Percentiles rank a stretch among this genome's conserved stretches.
Evolutionary conservation across 805 yeast genomes (phyloP).

Genomic region (Yamadazyma sp.): DNA sequence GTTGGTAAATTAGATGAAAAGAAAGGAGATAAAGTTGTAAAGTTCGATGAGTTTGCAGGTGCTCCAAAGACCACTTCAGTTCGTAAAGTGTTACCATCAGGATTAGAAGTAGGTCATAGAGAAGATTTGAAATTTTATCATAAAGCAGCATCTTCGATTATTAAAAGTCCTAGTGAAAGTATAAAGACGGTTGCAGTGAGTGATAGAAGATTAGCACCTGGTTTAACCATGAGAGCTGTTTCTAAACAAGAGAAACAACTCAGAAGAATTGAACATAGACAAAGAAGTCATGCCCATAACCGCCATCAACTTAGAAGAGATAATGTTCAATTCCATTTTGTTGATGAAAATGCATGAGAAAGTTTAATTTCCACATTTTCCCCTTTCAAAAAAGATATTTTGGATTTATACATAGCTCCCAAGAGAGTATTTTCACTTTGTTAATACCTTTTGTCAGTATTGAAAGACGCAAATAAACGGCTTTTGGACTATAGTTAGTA

Average conservation of each 20-base stretch:
- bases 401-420: too few species aligned
- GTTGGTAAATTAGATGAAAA: constrained; percentile 13
- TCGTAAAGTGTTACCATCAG: constrained; percentile 55
- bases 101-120: constrained; percentile 79
- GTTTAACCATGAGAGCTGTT: constrained; percentile 26
- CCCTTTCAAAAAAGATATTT: too few species aligned
- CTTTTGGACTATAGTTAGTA: too few species aligned
- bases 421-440: too few species aligned
- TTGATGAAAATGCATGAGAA: too few species aligned
- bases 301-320: constrained; percentile 22
- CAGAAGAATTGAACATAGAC: constrained; percentile 19
- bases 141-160: constrained; percentile 42
- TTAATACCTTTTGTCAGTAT: too few species aligned
- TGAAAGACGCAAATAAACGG: too few species aligned
- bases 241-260: constrained; percentile 33
- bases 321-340: constrained; percentile 34
- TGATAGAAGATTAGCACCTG: constrained; percentile 53
- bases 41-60: constrained; percentile 9
- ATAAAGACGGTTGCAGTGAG: constrained; percentile 74
- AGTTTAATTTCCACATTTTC: too few species aligned
- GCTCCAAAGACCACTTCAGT: constrained; percentile 21
- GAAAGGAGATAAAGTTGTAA: not conserved
- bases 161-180: constrained; percentile 51
- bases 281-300: constrained; percentile 23
- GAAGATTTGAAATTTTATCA: constrained; percentile 67